Percentiles rank a stretch among this genome's conserved stretches.
phyloP scores from a whole-genome alignment of 169 alveolate genomes.

The Babesia ovata region DNA sequence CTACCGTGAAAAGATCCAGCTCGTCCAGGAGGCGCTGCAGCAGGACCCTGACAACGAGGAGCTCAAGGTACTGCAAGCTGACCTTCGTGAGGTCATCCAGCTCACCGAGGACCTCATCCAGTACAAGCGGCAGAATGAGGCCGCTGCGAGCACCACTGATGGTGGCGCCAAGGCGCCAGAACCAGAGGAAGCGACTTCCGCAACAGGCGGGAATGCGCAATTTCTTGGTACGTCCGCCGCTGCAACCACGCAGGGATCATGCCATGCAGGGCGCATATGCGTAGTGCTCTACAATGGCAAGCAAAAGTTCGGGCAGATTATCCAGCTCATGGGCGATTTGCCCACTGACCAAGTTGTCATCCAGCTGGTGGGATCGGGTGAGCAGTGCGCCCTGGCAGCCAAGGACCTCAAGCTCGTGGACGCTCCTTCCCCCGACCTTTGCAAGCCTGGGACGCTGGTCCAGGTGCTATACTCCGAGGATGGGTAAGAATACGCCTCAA shows the following conservation, averaged over 20 bases:
- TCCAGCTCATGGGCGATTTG: slow-evolving; percentile 51
- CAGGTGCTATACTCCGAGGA: slow-evolving; percentile 64
- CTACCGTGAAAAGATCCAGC: slow-evolving; percentile 40
- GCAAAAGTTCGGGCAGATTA: slow-evolving; percentile 54
- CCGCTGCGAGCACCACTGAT: neutral
- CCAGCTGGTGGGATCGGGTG: slow-evolving; percentile 56
- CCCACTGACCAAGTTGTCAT: slow-evolving; percentile 57
- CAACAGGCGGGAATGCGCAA: slow-evolving; percentile 4
- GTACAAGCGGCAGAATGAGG: slow-evolving; percentile 44
- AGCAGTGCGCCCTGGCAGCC: slow-evolving; percentile 55
- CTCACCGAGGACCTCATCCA: slow-evolving; percentile 59
- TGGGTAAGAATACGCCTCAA: slow-evolving; percentile 30
- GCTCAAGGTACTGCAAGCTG: slow-evolving; percentile 37
- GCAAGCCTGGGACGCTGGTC: slow-evolving; percentile 61
- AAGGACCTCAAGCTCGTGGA: slow-evolving; percentile 60
- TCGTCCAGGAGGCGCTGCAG: slow-evolving; percentile 53
- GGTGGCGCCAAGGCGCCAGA: neutral
- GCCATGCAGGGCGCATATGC: slow-evolving; percentile 51
- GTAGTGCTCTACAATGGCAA: slow-evolving; percentile 65
- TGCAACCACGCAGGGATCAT: neutral
- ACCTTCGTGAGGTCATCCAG: slow-evolving; percentile 62
- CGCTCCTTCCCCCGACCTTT: slow-evolving; percentile 55
- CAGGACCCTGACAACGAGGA: slow-evolving; percentile 64
- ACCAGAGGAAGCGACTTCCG: slow-evolving; percentile 20
- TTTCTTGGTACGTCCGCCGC: slow-evolving; percentile 11